A percentile compares a stretch with the other conserved stretches of the same genome.
phyloP scores from a whole-genome alignment of 2,329 filamentous ascomycete species.

The Akanthomyces dipterigenus region DNA sequence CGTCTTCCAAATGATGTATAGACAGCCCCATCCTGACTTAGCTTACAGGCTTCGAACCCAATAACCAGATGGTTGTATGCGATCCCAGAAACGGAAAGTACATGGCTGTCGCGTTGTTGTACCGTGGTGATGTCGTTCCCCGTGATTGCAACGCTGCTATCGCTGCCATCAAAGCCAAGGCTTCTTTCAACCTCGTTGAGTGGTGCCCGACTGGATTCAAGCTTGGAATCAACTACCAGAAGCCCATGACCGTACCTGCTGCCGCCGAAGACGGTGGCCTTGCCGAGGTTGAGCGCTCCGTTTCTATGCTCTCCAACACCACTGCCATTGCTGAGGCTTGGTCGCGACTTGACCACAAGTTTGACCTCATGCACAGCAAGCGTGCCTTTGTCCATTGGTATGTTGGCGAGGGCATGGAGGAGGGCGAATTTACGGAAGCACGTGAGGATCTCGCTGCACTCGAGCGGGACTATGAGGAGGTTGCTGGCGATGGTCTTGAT shows the following conservation, averaged over 20 bases:
- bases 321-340: constrained; percentile 68
- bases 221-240: constrained; percentile 70
- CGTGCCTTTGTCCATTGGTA: constrained; percentile 73
- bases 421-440: constrained; percentile 83
- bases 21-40: constrained; percentile 19
- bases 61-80: constrained; percentile 74
- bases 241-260: constrained; percentile 52
- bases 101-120: constrained; percentile 67
- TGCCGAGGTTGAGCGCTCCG: constrained; percentile 54
- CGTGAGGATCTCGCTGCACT: constrained; percentile 79
- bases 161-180: constrained; percentile 61
- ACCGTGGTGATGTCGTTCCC: constrained; percentile 65
- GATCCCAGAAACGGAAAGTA: constrained; percentile 70
- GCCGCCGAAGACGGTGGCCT: constrained; percentile 51
- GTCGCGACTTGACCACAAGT: constrained; percentile 67
- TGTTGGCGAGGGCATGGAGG: constrained; percentile 87
- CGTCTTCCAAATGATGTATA: neutral
- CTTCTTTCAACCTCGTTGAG: constrained; percentile 67
- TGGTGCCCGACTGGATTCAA: constrained; percentile 74
- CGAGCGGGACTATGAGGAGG: constrained; percentile 84
- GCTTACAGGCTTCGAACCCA: constrained; percentile 60
- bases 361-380: constrained; percentile 74
- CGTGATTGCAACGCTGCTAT: constrained; percentile 63
- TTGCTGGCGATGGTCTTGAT: constrained; percentile 64
- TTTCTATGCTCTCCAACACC: constrained; percentile 69